These are phyloP conservation scores for Arthromyces matolae DNA, from an alignment of 768 basidiomycete species.

Conservation along the genomic window DNA sequence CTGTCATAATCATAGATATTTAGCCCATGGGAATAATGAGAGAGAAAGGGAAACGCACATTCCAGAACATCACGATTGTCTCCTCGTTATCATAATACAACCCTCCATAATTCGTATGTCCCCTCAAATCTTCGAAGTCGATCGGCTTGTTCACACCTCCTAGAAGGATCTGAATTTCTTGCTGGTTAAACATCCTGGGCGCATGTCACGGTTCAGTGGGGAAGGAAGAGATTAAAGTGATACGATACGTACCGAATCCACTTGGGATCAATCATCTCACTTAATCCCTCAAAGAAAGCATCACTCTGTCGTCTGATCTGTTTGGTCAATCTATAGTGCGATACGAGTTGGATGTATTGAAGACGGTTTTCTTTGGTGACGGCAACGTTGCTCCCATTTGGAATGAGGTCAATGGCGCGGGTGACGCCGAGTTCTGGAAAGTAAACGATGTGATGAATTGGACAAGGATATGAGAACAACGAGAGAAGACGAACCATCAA, in stretches of 20 bases:
- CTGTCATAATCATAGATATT: too few relatives aligned
- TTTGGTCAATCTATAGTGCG: slow-evolving; percentile 81
- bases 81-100: slow-evolving; percentile 64
- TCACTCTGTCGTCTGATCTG: slow-evolving; percentile 85
- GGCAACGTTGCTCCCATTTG: slow-evolving; percentile 73
- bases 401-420: slow-evolving; percentile 72
- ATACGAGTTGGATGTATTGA: slow-evolving; percentile 85
- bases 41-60: slow-evolving; percentile 39
- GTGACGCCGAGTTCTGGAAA: slow-evolving; percentile 81
- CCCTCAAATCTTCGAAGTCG: slow-evolving; percentile 75
- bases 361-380: slow-evolving; percentile 89
- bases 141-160: slow-evolving; percentile 86
- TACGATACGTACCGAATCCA: slow-evolving; percentile 72
- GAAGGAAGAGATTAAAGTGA: not conserved
- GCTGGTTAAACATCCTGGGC: slow-evolving; percentile 92
- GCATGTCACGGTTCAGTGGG: not conserved
- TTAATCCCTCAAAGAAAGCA: slow-evolving; percentile 89
- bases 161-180: slow-evolving; percentile 88
- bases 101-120: slow-evolving; percentile 81
- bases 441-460: not conserved
- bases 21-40: not conserved
- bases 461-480: slow-evolving; percentile 1
- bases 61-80: slow-evolving; percentile 83
- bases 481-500: slow-evolving; percentile 65
- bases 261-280: slow-evolving; percentile 87